These are phyloP conservation scores for Centrapalus pauciflorus DNA, from an alignment of 129 eudicot genomes.

Conservation along the genomic window DNA sequence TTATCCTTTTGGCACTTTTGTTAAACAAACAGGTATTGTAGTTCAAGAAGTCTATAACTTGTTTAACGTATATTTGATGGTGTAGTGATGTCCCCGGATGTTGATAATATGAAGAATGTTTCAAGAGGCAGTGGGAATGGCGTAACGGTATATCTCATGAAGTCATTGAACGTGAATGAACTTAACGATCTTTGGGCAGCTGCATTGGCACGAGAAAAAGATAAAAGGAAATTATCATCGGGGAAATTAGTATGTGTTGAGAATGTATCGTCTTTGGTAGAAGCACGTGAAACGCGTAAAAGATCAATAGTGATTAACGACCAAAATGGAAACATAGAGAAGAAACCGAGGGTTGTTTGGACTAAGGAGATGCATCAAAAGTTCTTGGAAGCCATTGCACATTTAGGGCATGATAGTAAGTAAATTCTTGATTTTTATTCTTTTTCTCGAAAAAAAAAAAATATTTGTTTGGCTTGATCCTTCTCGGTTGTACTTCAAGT, in stretches of 20 bases:
- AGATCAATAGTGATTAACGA: slow-evolving; percentile 9
- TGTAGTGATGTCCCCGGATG: slow-evolving; percentile 35
- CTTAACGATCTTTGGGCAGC: slow-evolving; percentile 36
- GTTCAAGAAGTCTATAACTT: not conserved
- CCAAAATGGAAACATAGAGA: slow-evolving; percentile 21
- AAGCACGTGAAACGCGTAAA: slow-evolving; percentile 9
- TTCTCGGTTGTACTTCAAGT: not conserved
- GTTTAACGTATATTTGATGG: not conserved
- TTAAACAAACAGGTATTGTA: not conserved
- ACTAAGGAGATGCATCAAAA: slow-evolving; percentile 39
- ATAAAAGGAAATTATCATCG: slow-evolving; percentile 15
- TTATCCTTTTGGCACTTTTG: not conserved
- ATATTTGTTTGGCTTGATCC: not conserved
- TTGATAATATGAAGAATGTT: slow-evolving; percentile 15
- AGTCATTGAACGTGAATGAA: slow-evolving; percentile 23
- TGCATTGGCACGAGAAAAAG: slow-evolving; percentile 29
- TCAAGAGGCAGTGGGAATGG: slow-evolving; percentile 18
- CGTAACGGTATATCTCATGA: slow-evolving; percentile 30
- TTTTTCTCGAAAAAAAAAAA: not conserved
- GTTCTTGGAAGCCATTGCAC: slow-evolving; percentile 32
- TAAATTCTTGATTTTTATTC: slow-evolving; percentile 14
- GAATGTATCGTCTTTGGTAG: not conserved
- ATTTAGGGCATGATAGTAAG: slow-evolving; percentile 39
- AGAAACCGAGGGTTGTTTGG: slow-evolving; percentile 40
- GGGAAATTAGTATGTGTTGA: slow-evolving; percentile 2